phyloP scores from a whole-genome alignment of 2,329 filamentous ascomycete genomes.

The Aspergillus tamarii region DNA sequence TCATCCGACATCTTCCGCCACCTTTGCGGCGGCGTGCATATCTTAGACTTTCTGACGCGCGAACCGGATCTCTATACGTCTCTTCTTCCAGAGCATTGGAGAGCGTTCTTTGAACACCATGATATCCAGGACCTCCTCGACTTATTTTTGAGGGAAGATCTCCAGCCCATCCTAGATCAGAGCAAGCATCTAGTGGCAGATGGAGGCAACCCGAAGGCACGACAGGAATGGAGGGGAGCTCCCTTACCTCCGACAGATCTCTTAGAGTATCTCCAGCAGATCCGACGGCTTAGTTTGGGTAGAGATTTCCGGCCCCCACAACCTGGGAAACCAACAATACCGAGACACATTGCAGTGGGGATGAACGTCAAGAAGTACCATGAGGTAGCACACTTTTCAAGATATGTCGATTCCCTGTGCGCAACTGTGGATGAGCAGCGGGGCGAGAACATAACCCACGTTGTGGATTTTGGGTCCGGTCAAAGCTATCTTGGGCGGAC shows the following conservation, averaged over 20 bases:
- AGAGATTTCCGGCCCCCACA: slow-evolving; percentile 59
- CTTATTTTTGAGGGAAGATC: slow-evolving; percentile 76
- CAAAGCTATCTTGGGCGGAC: slow-evolving; percentile 94
- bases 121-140: slow-evolving; percentile 78
- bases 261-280: slow-evolving; percentile 70
- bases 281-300: slow-evolving; percentile 70
- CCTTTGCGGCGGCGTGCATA: slow-evolving; percentile 95
- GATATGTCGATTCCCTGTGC: slow-evolving; percentile 74
- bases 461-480: slow-evolving; percentile 94
- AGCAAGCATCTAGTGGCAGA: slow-evolving; percentile 4
- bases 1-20: slow-evolving; percentile 78
- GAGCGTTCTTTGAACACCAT: slow-evolving; percentile 71
- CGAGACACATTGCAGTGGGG: slow-evolving; percentile 75
- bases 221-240: slow-evolving; percentile 47
- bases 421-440: slow-evolving; percentile 55
- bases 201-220: slow-evolving; percentile 16
- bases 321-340: slow-evolving; percentile 55
- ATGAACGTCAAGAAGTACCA: slow-evolving; percentile 98
- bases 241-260: slow-evolving; percentile 59
- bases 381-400: slow-evolving; percentile 89
- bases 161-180: slow-evolving; percentile 51
- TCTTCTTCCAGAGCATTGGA: slow-evolving; percentile 79
- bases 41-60: slow-evolving; percentile 91
- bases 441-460: slow-evolving; percentile 68
- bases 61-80: slow-evolving; percentile 80